phyloP scores from a whole-genome alignment of 805 yeast genomes.

The Naumovozyma baii region DNA sequence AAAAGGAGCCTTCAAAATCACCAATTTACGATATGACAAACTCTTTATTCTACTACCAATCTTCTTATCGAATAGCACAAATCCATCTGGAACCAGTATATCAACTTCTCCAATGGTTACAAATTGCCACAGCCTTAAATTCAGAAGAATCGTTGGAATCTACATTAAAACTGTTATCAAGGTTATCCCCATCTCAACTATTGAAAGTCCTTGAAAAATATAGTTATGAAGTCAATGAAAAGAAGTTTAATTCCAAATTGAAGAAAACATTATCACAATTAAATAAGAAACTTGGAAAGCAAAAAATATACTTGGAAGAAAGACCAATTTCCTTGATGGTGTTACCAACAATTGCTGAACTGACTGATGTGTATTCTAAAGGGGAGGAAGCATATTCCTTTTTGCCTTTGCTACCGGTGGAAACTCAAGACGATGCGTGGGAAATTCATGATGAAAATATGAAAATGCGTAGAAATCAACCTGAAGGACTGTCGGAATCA shows the following conservation, averaged over 20 bases:
- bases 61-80: constrained; percentile 56
- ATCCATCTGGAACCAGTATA: constrained; percentile 61
- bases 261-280: constrained; percentile 27
- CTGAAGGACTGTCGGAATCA: constrained; percentile 5
- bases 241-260: constrained; percentile 47
- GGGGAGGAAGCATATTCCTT: constrained; percentile 40
- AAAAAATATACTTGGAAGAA: constrained; percentile 37
- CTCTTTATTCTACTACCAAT: constrained; percentile 51
- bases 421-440: constrained; percentile 62
- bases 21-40: constrained; percentile 25
- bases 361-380: constrained; percentile 65
- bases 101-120: constrained; percentile 83
- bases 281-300: constrained; percentile 11
- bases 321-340: constrained; percentile 44
- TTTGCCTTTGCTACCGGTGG: constrained; percentile 66
- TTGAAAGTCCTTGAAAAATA: constrained; percentile 64
- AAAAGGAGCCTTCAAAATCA: constrained; percentile 3
- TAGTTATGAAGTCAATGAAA: constrained; percentile 76
- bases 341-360: constrained; percentile 65
- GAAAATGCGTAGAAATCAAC: constrained; percentile 21
- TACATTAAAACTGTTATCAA: constrained; percentile 43
- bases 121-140: constrained; percentile 64
- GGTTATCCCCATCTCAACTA: constrained; percentile 60
- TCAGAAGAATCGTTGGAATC: constrained; percentile 53
- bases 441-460: constrained; percentile 43